Base-by-base conservation (phyloP, 2,329 filamentous ascomycete species). In the Westerdykella aurantiaca region DNA sequence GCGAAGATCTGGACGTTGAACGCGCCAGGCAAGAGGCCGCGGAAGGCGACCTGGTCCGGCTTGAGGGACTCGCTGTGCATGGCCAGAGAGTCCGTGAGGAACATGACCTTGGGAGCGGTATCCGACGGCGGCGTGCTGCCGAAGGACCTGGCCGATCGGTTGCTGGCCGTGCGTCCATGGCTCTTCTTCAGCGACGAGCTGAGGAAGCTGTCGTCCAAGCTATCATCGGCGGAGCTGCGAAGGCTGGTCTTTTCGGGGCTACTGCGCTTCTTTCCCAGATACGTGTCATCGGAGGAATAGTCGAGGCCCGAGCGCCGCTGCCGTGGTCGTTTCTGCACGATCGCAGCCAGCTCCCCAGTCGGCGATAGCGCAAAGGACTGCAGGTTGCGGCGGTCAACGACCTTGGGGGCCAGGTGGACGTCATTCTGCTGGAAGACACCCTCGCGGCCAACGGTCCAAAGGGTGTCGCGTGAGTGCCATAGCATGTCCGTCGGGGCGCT, bases 361-460 rank as follows among this genome's bases (percentile, higher is more conserved):
- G 80, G 75, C 37, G 78, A 79, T 61, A 81, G 73, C 34, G 74
- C 74, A 48, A 81, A 68, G 1, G 78, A 71, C 54, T 79, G 78
- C 55, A 79, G 66, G 43, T 75, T 75, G 31, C 78, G 72, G 46
- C 76, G 72, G 53, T 81, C 77, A 38, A 80, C 70, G n/a, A 77
- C 71, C 50, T 80, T 79, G 7, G 77, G 71, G 6, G 76, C 72
- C 64, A 77, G 79, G 45, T 80, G 75, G 29, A 82, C 71, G 53
- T 84, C 81, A 25, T 75, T 79, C 57, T 84, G 81, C 14, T 78
- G 74, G 50, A 84, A 83, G 9, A 75, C 70, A 12, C 81, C 81
- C 47, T 79, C 75, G 38, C 75, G 72, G 6, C 78, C 79, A 34
- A 82, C 80, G 11, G 79, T 81, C 81, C 81, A 84, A 31, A 84